Evolutionary conservation across 768 basidiomycete genomes (phyloP), one percentile per base, ranked within the genome.

Genomic region (Rhizopogon roseolus): DNA sequence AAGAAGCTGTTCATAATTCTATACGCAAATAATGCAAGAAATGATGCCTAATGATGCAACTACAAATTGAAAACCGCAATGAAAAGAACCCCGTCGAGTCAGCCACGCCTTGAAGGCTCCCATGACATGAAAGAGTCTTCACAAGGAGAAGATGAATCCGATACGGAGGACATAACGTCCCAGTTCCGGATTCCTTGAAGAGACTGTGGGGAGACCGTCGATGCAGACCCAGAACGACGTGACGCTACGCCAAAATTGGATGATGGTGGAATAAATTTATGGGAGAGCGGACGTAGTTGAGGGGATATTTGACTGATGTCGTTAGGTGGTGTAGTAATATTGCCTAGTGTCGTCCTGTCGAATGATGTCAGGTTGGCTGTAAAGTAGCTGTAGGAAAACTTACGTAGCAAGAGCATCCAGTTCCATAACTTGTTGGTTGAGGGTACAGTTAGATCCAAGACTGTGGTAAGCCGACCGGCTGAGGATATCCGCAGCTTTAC

Each of bases 101-200:
- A 74, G 34, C 62, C 50, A 45, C 69, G 69, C 34, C 74, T 71
- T 32, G 74, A 68, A 45, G 80, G 79, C 61, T 82, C 76, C 82
- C 82, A 85, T 57, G 77, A 77, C 81, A 82, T 83, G 60, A 84
- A 81, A 0, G 78, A 72, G 62, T 84, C 82, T 41, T 82, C 81
- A 54, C 73, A 73, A 49, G 77, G 60, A 54, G 71, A 62, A 19
- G 72, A 67, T 39, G 68, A 66, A 27, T 64, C 67, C 39, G 62
- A 50, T 49, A 55, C 42, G 29, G 54, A 60, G 3, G 67, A 41
- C 14, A 56, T 27, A 10, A 52, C 54, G 27, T 50, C 57, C 66
- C 63, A 67, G 38, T 57, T 36, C 19, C 60, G 60, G 50, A 58
- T 50, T 16, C 46, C 52, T 41, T 56, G 58, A 29, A 62, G 39